Conservation (phyloP, 805 yeast species). For the Spencermartinsiella europaea region DNA sequence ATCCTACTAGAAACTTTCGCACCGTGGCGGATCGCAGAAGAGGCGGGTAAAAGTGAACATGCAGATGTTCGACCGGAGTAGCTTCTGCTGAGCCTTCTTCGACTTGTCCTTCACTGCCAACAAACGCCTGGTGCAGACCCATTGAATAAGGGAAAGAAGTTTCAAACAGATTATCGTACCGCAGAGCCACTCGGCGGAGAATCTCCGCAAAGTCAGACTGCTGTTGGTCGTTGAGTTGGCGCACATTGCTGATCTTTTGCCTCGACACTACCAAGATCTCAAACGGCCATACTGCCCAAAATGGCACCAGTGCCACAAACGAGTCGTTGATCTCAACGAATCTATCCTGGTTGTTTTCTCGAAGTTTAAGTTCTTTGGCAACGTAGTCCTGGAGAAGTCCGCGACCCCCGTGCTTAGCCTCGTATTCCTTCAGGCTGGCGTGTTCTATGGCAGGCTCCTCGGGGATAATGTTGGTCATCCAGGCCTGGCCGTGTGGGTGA, state of each 20-base stretch:
- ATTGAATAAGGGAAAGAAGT: slow-evolving; percentile 74
- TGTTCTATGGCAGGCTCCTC: slow-evolving; percentile 61
- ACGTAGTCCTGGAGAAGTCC: slow-evolving; percentile 63
- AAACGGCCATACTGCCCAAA: slow-evolving; percentile 83
- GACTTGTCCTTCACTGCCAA: slow-evolving; percentile 32
- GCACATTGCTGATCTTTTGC: slow-evolving; percentile 46
- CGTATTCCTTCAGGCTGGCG: slow-evolving; percentile 45
- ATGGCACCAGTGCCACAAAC: slow-evolving; percentile 66
- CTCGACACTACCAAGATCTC: slow-evolving; percentile 63
- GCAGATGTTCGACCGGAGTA: slow-evolving; percentile 45
- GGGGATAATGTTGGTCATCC: slow-evolving; percentile 65
- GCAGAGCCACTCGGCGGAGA: slow-evolving; percentile 49
- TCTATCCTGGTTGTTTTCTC: slow-evolving; percentile 36
- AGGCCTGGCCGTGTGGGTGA: slow-evolving; percentile 79
- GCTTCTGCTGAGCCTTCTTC: slow-evolving; percentile 34
- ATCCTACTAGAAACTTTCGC: slow-evolving; percentile 70
- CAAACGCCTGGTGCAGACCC: slow-evolving; percentile 77
- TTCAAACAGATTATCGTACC: slow-evolving; percentile 65
- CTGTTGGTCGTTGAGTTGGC: slow-evolving; percentile 43
- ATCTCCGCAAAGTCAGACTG: slow-evolving; percentile 52
- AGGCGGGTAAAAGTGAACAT: slow-evolving; percentile 78
- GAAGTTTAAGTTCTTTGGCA: slow-evolving; percentile 40
- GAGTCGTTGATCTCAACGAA: slow-evolving; percentile 55
- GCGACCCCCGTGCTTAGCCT: slow-evolving; percentile 33
- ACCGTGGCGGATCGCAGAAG: slow-evolving; percentile 69